Percentiles rank a stretch among this genome's conserved stretches.
Conservation (phyloP, 495 filamentous ascomycete genomes). For the Neurospora sp. region DNA sequence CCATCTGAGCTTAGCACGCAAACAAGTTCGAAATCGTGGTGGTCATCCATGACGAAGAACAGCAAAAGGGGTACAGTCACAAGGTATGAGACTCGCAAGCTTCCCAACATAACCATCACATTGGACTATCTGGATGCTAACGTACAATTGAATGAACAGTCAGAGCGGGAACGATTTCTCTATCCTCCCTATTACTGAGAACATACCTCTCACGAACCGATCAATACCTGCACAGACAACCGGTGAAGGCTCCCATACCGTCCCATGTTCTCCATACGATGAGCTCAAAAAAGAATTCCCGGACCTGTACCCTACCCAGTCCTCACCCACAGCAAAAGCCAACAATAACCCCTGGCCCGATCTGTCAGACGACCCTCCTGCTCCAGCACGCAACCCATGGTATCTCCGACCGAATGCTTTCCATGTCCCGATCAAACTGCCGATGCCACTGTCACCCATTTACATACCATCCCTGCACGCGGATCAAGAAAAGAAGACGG, state of each 20-base stretch:
- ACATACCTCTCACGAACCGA: background rate
- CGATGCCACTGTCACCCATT: background rate
- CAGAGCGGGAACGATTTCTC: constrained; percentile 6
- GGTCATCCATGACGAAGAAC: background rate
- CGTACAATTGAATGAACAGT: background rate
- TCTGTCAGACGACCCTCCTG: background rate
- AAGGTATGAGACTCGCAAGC: background rate
- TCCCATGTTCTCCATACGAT: background rate
- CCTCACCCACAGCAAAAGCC: background rate
- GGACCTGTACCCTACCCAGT: background rate
- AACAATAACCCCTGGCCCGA: constrained; percentile 16
- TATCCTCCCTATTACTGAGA: constrained; percentile 7
- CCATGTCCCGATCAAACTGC: background rate
- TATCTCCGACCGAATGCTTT: background rate
- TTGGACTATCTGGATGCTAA: background rate
- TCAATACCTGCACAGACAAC: background rate
- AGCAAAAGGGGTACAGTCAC: background rate
- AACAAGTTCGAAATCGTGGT: constrained; percentile 3
- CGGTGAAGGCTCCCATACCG: background rate
- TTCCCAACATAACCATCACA: background rate
- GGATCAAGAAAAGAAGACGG: background rate
- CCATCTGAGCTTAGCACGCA: background rate
- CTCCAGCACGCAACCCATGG: background rate
- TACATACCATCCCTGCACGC: background rate
- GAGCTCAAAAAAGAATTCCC: background rate